Base-by-base conservation (phyloP, 73 alveolate species). In the Tetrahymena thermophila region DNA sequence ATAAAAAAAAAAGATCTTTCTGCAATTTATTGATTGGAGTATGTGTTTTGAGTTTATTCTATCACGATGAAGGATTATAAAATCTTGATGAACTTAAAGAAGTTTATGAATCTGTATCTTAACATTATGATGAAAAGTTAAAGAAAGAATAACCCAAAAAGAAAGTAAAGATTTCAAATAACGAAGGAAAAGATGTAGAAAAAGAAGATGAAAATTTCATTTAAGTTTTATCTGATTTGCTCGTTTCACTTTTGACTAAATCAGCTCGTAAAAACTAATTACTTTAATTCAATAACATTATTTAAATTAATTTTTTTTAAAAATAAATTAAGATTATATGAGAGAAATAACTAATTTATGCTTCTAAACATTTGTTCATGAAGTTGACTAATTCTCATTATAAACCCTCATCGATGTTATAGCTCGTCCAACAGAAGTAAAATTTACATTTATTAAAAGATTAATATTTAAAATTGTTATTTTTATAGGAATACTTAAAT, bases 71-170 rank as follows among this genome's bases (percentile, higher is more conserved):
- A 71, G 89, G 89, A 5, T 71, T 71, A 25, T 71, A 71, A 71
- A 71, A 71, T 71, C 89, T 71, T 71, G 89, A 71, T n/a, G 89
- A 71, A 71, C 89, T 71, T 71, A 71, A 71, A 71, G 89, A 71
- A 71, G 89, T 71, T 6, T 71, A 71, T 25, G 89, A 71, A 71
- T n/a, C 89, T 10, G n/a, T 71, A 2, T 19, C 35, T n/a, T 19
- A 71, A 71, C 21, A 71, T 71, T 71, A 71, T 71, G 89, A 71
- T 71, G 89, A 71, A 31, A 71, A 71, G 37, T 71, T 19, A 71
- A 71, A 71, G 42, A 71, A 71, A n/a, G 89, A 71, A 71, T 3
- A 71, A 31, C 89, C 89, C 31, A 71, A 71, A 71, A 71, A 71
- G 89, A 71, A 71, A 71, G 89, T 71, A 28, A 71, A 71, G n/a